Base-by-base conservation (phyloP, 2,329 filamentous ascomycete genomes). In the Exophiala aquamarina region DNA sequence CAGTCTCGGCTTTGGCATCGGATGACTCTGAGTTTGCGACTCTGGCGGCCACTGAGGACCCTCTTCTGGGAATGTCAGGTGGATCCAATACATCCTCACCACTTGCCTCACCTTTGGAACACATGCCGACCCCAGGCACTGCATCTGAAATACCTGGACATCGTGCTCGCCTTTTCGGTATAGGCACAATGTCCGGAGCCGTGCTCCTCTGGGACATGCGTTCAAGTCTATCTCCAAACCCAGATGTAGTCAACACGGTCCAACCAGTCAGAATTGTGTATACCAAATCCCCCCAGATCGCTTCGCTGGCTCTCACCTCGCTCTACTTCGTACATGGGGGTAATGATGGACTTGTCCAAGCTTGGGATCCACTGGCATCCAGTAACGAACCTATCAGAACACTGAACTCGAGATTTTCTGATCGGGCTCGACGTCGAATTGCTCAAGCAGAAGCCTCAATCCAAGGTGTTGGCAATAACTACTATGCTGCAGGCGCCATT, bases 341-440 rank as follows among this genome's bases (percentile, higher is more conserved):
- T 19, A 95, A 87, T 57, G 93, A 98, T 68, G 92, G 93, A 1
- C 79, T 97, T 3, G 92, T 95, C 3, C 93, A 97, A 66, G 88
- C 90, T 4, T 98, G 93, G 93, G 93, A 98, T 70, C 88, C 87
- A n/a, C 73, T 98, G 37, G 89, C 85, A 1, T 97, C 92, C 2
- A 86, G 79, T 0, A 69, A 77, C 14, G 82, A 85, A 15, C 89
- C 93, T 0, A 79, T 97, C 41, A 83, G 90, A 31, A 97, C 90
- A 0, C 75, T 98, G 44, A 91, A 95, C 63, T 89, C 89, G 2
- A 83, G 87, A 11, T 90, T 92, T 56, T 87, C 87, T 2, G 85
- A 87, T 6, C 83, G 89, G 20, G 86, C 91, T 41, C 87, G 91
- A 54, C 87, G 91, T 47, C 83, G 90, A 67, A 79, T 74, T 60